Conservation (phyloP, 1,139 yeast species). For the Suhomyces ambrosiae region DNA sequence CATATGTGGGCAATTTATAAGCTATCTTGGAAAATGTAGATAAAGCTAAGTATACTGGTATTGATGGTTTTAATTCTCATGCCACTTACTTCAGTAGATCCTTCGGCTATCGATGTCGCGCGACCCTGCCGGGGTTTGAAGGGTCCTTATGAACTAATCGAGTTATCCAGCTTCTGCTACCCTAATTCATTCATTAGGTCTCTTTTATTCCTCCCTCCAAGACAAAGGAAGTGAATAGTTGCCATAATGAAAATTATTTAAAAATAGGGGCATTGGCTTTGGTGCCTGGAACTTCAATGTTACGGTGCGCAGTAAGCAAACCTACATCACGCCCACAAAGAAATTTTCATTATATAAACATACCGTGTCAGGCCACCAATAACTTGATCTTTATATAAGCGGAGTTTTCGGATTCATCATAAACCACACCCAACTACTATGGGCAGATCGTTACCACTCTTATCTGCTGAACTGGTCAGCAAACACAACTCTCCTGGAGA, state of each 20-base stretch:
- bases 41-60: too few species aligned
- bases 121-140: too few species aligned
- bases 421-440: not conserved
- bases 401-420: not conserved
- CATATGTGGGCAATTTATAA: too few species aligned
- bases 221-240: too few species aligned
- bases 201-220: too few species aligned
- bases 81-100: too few species aligned
- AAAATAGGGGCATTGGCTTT: not conserved
- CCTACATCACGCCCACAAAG: slow-evolving; percentile 1
- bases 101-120: too few species aligned
- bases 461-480: slow-evolving; percentile 43
- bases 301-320: not conserved
- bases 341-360: slow-evolving; percentile 4
- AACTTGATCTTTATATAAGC: not conserved
- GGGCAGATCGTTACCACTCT: slow-evolving; percentile 35
- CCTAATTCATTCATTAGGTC: too few species aligned
- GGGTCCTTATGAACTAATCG: too few species aligned
- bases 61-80: too few species aligned
- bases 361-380: slow-evolving; percentile 10
- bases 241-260: not conserved
- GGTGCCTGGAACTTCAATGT: not conserved
- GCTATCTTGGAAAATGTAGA: too few species aligned
- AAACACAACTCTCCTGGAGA: slow-evolving; percentile 54
- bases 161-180: too few species aligned